Evolutionary conservation across 257 asterid species (phyloP).

Genomic region (Gentiana dahurica): DNA sequence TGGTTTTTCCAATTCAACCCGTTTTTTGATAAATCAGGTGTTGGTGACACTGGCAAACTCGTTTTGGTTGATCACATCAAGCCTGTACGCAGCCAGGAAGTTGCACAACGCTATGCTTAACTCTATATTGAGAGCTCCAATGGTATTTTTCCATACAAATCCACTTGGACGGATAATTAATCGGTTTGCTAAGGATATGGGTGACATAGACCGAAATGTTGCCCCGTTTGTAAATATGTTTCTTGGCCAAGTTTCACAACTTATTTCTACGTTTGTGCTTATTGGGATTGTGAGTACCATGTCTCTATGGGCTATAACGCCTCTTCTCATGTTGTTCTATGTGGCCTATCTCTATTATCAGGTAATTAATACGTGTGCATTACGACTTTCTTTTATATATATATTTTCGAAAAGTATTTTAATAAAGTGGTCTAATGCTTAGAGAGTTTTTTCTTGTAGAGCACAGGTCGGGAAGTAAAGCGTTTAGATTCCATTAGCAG

Average conservation of each 20-base stretch:
- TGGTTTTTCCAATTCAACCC: background rate
- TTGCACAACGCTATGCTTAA: slow-evolving; percentile 67
- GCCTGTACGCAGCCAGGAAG: slow-evolving; percentile 59
- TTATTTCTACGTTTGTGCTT: slow-evolving; percentile 72
- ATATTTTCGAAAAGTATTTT: background rate
- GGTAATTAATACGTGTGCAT: slow-evolving; percentile 25
- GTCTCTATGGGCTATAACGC: slow-evolving; percentile 92
- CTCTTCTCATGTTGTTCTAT: slow-evolving; percentile 76
- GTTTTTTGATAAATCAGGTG: slow-evolving; percentile 31
- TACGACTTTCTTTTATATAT: background rate
- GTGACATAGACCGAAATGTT: slow-evolving; percentile 78
- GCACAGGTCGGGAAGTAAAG: slow-evolving; percentile 89
- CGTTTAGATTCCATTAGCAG: slow-evolving; percentile 74
- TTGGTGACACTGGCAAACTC: slow-evolving; percentile 65
- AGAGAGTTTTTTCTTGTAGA: slow-evolving; percentile 28
- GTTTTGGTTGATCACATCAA: slow-evolving; percentile 68
- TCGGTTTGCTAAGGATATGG: slow-evolving; percentile 80
- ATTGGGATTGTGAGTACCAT: slow-evolving; percentile 85
- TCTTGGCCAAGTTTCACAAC: slow-evolving; percentile 56
- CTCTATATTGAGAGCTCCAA: slow-evolving; percentile 70
- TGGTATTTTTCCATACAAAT: slow-evolving; percentile 82
- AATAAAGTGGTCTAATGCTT: background rate
- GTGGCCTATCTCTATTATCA: slow-evolving; percentile 76
- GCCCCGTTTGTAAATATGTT: slow-evolving; percentile 69
- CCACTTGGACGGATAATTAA: slow-evolving; percentile 77